Evolutionary conservation across 169 alveolate species (phyloP).

Genomic region (Eimeria acervulina): DNA sequence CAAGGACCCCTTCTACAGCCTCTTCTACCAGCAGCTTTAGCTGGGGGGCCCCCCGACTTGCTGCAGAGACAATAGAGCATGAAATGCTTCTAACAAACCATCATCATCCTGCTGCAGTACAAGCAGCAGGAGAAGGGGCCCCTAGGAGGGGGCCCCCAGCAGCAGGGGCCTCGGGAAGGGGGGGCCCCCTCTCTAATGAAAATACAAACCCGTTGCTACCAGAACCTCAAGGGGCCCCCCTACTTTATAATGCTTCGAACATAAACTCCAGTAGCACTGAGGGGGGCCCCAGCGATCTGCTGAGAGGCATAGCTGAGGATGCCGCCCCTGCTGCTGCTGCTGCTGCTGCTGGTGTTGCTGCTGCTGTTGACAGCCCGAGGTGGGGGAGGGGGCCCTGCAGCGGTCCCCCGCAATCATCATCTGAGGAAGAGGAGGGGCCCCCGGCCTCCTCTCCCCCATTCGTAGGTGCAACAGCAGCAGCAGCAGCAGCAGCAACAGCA

Average conservation of each 20-base stretch:
- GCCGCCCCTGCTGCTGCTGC: neutral
- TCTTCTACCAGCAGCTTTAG: neutral
- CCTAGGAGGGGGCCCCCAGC: neutral
- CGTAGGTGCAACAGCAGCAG: neutral
- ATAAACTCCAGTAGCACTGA: neutral
- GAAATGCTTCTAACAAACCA: no score
- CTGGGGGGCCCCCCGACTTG: neutral
- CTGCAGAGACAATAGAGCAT: neutral
- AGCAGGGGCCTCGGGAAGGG: neutral
- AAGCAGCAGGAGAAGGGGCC: neutral
- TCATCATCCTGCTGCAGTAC: neutral
- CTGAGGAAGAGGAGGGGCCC: neutral
- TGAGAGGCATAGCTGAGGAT: neutral
- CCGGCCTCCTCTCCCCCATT: slow-evolving; percentile 2
- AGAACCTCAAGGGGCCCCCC: neutral
- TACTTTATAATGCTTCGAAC: neutral
- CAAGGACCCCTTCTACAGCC: neutral
- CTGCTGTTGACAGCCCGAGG: neutral
- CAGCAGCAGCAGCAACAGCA: neutral
- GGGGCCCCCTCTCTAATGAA: neutral
- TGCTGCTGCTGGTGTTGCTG: neutral
- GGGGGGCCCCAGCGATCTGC: slow-evolving; percentile 19
- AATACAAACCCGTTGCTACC: neutral
- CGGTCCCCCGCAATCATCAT: slow-evolving; percentile 10
- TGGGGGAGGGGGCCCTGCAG: slow-evolving; percentile 3